Evolutionary conservation across 2,329 filamentous ascomycete species (phyloP).

Genomic region (Fusarium pseudocircinatum): DNA sequence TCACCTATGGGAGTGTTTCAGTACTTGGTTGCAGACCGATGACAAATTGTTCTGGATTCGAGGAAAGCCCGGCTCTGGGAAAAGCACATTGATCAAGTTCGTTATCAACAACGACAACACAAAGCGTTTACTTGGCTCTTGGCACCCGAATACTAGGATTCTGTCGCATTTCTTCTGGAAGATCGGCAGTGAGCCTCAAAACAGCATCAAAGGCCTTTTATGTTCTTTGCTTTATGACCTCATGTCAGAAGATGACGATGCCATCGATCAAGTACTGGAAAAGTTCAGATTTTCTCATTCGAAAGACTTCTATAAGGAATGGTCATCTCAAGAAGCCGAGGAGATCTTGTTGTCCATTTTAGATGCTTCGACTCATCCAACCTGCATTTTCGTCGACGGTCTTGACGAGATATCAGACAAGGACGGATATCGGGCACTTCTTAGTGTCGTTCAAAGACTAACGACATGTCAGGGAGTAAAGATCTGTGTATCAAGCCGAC

Average conservation of each 20-base stretch:
- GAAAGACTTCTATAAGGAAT: background rate
- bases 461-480: fast-evolving
- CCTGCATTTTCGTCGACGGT: background rate
- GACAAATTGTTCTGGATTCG: background rate
- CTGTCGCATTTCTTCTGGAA: constrained; percentile 6
- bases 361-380: fast-evolving
- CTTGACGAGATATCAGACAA: background rate
- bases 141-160: fast-evolving
- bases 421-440: fast-evolving
- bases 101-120: background rate
- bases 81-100: background rate
- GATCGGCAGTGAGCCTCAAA: background rate
- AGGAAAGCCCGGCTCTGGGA: background rate
- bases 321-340: background rate
- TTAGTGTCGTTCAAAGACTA: fast-evolving
- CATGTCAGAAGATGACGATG: fast-evolving
- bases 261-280: fast-evolving
- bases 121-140: fast-evolving
- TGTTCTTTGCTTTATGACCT: background rate
- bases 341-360: fast-evolving
- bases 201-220: background rate
- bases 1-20: fast-evolving
- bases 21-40: fast-evolving
- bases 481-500: background rate
- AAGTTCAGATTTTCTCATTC: fast-evolving